Base-by-base conservation (phyloP, 192 early-diverging fungal species). In the Coemansia sp. region DNA sequence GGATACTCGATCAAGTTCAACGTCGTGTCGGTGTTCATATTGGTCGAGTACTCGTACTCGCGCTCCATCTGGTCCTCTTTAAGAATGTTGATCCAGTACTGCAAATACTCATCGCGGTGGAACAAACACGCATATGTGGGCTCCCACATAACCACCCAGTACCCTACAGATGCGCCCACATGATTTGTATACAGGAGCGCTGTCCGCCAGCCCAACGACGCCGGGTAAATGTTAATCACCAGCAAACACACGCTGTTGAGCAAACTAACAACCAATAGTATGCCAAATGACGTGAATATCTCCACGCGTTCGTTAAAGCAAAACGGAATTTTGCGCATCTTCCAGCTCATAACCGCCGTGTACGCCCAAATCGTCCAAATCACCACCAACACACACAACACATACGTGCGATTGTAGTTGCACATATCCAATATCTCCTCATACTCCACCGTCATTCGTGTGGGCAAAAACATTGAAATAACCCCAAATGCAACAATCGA, bases 101-200 rank as follows among this genome's bases (percentile, higher is more conserved):
- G 60, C 63, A 80, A 56, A 24, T 80, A 80, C 25, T 65, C 72
- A 38, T 64, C 69, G 7, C 72, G 61, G 15, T 80, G 22, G 23
- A 72, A 71, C 10, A 74, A 22, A 37, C 77, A 80, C 17, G 70
- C 66, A 43, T 71, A 74, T 2, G 72, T 74, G 3, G 72, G 69
- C 32, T 68, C 77, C 37, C 50, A 67, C 77, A 80, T 80, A 21
- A 80, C 45, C 0, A 73, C 58, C 77, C 77, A 80, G 24, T 71
- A 80, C 10, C 52, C 62, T 2, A 60, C 22, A 0, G 64, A 68
- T 1, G 77, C 77, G 8, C 72, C 60, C 2, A 74, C 62, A 29
- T 80, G 77, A 49, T 74, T 74, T 4, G 47, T 50, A 25, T 80
- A 80, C 6, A 71, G 8, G 8, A 80, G 57, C 19, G 59, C 38